Evolutionary conservation across 108 stramenopile genomes (phyloP).

Genomic region (Fragilaria crotonensis): DNA sequence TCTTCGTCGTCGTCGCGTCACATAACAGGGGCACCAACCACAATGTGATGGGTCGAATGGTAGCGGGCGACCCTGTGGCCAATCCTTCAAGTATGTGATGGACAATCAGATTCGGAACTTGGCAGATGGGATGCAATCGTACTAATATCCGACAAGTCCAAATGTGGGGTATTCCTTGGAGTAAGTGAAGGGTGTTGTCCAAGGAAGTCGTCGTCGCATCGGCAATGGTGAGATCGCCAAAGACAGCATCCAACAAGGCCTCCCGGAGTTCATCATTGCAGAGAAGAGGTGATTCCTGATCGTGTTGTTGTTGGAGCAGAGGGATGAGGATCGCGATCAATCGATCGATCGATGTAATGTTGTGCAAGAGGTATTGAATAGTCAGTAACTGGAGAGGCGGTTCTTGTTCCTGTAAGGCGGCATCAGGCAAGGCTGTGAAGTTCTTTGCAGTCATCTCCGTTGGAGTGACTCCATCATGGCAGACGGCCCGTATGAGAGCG

Average conservation of each 20-base stretch:
- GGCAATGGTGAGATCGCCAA: neutral
- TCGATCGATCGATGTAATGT: neutral
- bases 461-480: neutral
- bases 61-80: conserved; percentile 6
- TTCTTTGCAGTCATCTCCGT: neutral
- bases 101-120: neutral
- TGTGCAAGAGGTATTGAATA: neutral
- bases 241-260: conserved; percentile 14
- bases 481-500: neutral
- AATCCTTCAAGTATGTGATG: neutral
- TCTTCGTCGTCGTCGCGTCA: neutral
- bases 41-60: neutral
- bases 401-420: neutral
- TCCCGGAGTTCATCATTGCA: conserved; percentile 6
- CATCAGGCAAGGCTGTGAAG: neutral
- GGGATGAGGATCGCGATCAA: neutral
- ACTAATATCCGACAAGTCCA: conserved; percentile 2
- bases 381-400: neutral
- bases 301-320: neutral
- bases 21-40: neutral
- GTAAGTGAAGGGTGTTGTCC: neutral
- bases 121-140: conserved; percentile 3
- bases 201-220: neutral
- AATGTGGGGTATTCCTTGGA: neutral
- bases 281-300: neutral